Conservation (phyloP, 306 rosid species). For the Gynostemma pentaphyllum region DNA sequence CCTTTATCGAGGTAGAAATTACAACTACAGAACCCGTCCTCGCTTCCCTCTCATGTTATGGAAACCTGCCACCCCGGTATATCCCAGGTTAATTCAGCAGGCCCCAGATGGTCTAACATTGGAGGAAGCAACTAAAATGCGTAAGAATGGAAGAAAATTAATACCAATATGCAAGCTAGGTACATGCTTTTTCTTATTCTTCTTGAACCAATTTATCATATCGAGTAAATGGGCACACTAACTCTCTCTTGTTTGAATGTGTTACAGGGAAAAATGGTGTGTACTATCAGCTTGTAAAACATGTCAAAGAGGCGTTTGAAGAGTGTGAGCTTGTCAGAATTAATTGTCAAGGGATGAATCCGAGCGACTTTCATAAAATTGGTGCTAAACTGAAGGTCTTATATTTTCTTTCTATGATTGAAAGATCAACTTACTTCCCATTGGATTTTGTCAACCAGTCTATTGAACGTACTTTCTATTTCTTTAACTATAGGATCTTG, state of each 20-base stretch:
- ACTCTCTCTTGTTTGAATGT: not conserved
- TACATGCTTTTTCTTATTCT: constrained; percentile 15
- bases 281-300: constrained; percentile 43
- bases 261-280: constrained; percentile 84
- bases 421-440: not conserved
- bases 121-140: constrained; percentile 63
- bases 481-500: constrained; percentile 55
- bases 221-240: not conserved
- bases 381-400: constrained; percentile 89
- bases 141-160: constrained; percentile 58
- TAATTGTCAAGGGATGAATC: constrained; percentile 81
- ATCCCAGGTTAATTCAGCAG: constrained; percentile 54
- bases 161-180: constrained; percentile 80
- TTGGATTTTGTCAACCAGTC: not conserved
- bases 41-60: constrained; percentile 91
- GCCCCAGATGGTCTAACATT: constrained; percentile 65
- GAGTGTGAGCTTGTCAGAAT: constrained; percentile 86
- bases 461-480: not conserved
- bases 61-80: constrained; percentile 84
- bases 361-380: constrained; percentile 73
- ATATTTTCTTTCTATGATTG: not conserved
- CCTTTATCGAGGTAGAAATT: constrained; percentile 92
- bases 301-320: constrained; percentile 82
- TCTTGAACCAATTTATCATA: not conserved
- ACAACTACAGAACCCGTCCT: constrained; percentile 70